These are phyloP conservation scores for Xylaria palmicola DNA, from an alignment of 495 filamentous ascomycete genomes.

Conservation along the genomic window DNA sequence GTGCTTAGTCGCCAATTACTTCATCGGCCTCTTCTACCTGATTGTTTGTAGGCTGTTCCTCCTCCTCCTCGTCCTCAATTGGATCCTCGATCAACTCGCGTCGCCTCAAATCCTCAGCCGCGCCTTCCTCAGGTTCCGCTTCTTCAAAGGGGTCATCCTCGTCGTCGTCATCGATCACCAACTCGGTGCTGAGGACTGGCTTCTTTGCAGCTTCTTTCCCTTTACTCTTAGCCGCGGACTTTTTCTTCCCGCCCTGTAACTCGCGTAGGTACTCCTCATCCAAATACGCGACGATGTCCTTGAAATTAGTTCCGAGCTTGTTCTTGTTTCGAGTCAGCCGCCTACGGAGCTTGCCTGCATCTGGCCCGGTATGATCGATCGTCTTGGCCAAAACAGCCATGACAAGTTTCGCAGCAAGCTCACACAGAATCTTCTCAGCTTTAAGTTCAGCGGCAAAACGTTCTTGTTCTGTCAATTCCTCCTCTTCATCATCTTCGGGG, in stretches of 20 bases:
- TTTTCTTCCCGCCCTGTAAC: conserved; percentile 41
- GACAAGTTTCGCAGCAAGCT: conserved; percentile 78
- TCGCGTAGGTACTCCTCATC: conserved; percentile 55
- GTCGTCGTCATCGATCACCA: conserved; percentile 50
- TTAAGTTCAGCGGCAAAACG: conserved; percentile 61
- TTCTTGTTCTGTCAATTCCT: conserved; percentile 52
- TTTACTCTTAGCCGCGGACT: conserved; percentile 44
- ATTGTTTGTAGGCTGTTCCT: conserved; percentile 28
- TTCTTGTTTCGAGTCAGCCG: conserved; percentile 65
- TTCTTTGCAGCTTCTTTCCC: conserved; percentile 46
- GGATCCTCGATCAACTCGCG: conserved; percentile 58
- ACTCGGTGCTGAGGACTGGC: conserved; percentile 46
- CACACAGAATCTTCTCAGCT: conserved; percentile 80
- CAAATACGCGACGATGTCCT: conserved; percentile 71
- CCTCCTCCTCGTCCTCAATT: conserved; percentile 51
- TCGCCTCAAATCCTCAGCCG: conserved; percentile 60
- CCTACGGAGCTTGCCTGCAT: conserved; percentile 60
- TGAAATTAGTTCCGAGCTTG: conserved; percentile 70
- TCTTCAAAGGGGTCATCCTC: conserved; percentile 53
- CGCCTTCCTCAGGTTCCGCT: conserved; percentile 48
- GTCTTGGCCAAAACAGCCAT: conserved; percentile 71
- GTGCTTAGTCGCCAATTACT: conserved; percentile 65
- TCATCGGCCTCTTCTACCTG: conserved; percentile 61
- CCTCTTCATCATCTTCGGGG: conserved; percentile 61
- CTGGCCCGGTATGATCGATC: conserved; percentile 60